These are phyloP conservation scores for Rhizopogon sp. DNA, from an alignment of 768 basidiomycete species.

Conservation along the genomic window DNA sequence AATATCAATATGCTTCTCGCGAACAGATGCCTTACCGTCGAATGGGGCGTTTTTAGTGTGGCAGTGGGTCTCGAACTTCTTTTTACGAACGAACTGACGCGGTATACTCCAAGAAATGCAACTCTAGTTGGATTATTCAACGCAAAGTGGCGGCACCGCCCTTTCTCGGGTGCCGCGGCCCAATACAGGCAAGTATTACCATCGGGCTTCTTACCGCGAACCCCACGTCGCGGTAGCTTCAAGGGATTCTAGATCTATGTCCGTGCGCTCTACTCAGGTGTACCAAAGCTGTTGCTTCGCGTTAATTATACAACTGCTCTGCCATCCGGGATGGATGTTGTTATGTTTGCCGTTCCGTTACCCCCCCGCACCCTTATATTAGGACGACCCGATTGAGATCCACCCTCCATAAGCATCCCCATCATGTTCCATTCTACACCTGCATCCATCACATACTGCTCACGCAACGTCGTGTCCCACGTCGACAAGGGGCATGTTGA, in stretches of 20 bases:
- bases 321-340: slow-evolving; percentile 16
- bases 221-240: background rate
- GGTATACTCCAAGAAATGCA: background rate
- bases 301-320: slow-evolving; percentile 4
- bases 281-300: slow-evolving; percentile 9
- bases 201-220: slow-evolving; percentile 4
- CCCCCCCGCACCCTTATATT: slow-evolving; percentile 18
- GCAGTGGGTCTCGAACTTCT: background rate
- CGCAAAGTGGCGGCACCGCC: slow-evolving; percentile 10
- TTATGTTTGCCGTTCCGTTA: slow-evolving; percentile 14
- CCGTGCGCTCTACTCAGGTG: background rate
- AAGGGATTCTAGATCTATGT: background rate
- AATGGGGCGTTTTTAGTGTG: background rate
- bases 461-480: background rate
- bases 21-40: background rate
- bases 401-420: background rate
- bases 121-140: background rate
- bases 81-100: background rate
- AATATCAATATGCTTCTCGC: background rate
- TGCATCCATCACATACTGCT: slow-evolving; percentile 2
- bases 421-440: slow-evolving; percentile 12
- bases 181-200: slow-evolving; percentile 6
- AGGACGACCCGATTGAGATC: slow-evolving; percentile 3
- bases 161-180: slow-evolving; percentile 6
- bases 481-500: background rate